Evolutionary conservation across 257 asterid genomes (phyloP).

Genomic region (Primulina tabacum): DNA sequence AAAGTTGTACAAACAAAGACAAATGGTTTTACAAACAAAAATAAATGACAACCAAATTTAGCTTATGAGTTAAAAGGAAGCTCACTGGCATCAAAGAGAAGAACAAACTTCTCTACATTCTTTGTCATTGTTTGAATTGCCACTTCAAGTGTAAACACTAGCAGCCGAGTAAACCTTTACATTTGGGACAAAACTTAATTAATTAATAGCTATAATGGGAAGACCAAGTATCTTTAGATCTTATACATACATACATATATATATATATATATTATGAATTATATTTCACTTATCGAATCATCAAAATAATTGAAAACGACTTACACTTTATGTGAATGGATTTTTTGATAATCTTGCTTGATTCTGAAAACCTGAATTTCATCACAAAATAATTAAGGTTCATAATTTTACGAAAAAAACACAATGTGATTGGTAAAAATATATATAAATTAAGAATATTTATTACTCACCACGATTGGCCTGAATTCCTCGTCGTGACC

Average conservation of each 20-base stretch:
- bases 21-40: too few relatives aligned
- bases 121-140: slow-evolving; percentile 78
- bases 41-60: neutral
- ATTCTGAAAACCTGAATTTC: slow-evolving; percentile 64
- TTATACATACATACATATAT: too few relatives aligned
- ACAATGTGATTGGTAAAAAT: too few relatives aligned
- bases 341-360: slow-evolving; percentile 92
- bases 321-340: slow-evolving; percentile 78
- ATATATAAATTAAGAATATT: too few relatives aligned
- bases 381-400: neutral
- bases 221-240: too few relatives aligned
- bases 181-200: neutral
- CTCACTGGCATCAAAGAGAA: slow-evolving; percentile 93
- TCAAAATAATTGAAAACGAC: slow-evolving; percentile 4
- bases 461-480: slow-evolving; percentile 57
- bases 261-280: too few relatives aligned
- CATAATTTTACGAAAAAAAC: neutral
- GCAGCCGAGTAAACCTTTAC: slow-evolving; percentile 61
- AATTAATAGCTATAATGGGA: too few relatives aligned
- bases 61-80: neutral
- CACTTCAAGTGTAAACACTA: slow-evolving; percentile 93
- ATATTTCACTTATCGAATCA: too few relatives aligned
- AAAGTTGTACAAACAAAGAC: too few relatives aligned
- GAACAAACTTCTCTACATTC: slow-evolving; percentile 71
- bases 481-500: slow-evolving; percentile 86